These are phyloP conservation scores for Infundibulicybe gibba DNA, from an alignment of 768 basidiomycete genomes.

Conservation along the genomic window DNA sequence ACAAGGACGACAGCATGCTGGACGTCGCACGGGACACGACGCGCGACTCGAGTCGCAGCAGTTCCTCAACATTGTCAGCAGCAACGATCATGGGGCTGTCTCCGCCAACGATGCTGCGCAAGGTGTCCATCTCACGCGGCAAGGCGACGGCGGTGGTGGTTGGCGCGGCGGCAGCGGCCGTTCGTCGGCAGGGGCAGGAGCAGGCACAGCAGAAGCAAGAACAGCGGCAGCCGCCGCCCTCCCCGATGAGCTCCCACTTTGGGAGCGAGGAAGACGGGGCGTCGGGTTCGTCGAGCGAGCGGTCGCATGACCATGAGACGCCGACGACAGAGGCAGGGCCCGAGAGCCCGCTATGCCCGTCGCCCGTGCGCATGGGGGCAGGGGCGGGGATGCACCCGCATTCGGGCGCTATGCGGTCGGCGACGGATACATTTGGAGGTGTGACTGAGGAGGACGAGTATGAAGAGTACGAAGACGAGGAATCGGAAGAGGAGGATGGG, in stretches of 20 bases:
- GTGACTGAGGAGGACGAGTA: slow-evolving; percentile 11
- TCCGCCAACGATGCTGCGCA: slow-evolving; percentile 36
- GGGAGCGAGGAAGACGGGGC: slow-evolving; percentile 37
- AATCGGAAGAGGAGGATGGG: slow-evolving; percentile 19
- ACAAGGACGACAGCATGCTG: slow-evolving; percentile 14
- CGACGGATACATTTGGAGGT: slow-evolving; percentile 35
- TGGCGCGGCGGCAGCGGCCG: slow-evolving; percentile 12
- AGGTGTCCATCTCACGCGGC: slow-evolving; percentile 44
- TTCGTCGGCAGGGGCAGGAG: slow-evolving; percentile 7
- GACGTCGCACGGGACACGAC: slow-evolving; percentile 20
- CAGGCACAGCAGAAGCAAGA: not conserved
- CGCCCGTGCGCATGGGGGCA: too few relatives aligned
- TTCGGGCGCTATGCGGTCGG: slow-evolving; percentile 20
- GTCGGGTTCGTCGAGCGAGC: slow-evolving; percentile 35
- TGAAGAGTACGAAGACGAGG: slow-evolving; percentile 21
- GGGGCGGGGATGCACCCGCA: slow-evolving; percentile 2
- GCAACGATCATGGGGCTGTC: slow-evolving; percentile 38
- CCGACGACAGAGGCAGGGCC: slow-evolving; percentile 30
- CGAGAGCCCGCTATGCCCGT: slow-evolving; percentile 13
- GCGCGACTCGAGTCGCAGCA: slow-evolving; percentile 43
- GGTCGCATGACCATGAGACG: slow-evolving; percentile 36
- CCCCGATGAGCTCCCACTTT: slow-evolving; percentile 48
- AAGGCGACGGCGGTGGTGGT: slow-evolving; percentile 51
- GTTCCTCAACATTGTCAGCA: slow-evolving; percentile 39
- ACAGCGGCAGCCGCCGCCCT: slow-evolving; percentile 27